Conservation (phyloP, 371 early-diverging fungal genomes). For the Sporodiniella umbellata region DNA sequence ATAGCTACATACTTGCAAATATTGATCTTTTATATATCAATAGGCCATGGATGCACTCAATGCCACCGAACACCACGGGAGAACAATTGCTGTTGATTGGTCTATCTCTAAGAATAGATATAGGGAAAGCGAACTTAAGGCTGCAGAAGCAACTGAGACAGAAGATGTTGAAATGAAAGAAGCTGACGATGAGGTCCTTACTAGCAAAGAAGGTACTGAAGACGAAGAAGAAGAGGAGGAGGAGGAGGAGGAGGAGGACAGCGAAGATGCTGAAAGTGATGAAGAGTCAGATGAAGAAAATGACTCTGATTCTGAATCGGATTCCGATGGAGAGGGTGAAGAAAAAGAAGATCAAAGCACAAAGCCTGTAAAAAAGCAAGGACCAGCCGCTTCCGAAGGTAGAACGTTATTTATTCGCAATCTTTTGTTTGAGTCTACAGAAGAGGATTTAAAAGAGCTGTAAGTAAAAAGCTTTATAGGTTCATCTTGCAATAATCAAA, state of each 20-base stretch:
- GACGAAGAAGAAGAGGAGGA: conserved; percentile 19
- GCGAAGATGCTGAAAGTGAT: conserved; percentile 34
- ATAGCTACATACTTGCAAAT: neutral
- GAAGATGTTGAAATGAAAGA: conserved; percentile 32
- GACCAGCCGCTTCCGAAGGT: conserved; percentile 54
- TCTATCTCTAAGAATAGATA: conserved; percentile 77
- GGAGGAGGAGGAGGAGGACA: conserved; percentile 33
- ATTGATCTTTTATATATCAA: neutral
- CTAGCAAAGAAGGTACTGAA: conserved; percentile 42
- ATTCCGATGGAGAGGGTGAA: conserved; percentile 34
- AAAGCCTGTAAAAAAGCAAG: conserved; percentile 17
- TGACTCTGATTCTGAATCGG: conserved; percentile 41
- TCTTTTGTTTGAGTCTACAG: conserved; percentile 83
- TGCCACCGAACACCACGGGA: conserved; percentile 64
- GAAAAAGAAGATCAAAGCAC: conserved; percentile 30
- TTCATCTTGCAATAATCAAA: neutral
- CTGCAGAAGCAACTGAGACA: conserved; percentile 9
- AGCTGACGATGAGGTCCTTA: conserved; percentile 30
- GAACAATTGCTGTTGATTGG: conserved; percentile 84
- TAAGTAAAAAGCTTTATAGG: too few species aligned
- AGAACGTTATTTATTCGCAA: conserved; percentile 92
- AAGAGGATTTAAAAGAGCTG: conserved; percentile 74
- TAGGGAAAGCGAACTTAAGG: conserved; percentile 56
- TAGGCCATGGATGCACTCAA: conserved; percentile 77
- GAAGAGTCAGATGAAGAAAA: conserved; percentile 33